Percentiles rank a stretch among this genome's conserved stretches.
Evolutionary conservation across 1,139 yeast species (phyloP).

Genomic region (Zygoascus sp.): DNA sequence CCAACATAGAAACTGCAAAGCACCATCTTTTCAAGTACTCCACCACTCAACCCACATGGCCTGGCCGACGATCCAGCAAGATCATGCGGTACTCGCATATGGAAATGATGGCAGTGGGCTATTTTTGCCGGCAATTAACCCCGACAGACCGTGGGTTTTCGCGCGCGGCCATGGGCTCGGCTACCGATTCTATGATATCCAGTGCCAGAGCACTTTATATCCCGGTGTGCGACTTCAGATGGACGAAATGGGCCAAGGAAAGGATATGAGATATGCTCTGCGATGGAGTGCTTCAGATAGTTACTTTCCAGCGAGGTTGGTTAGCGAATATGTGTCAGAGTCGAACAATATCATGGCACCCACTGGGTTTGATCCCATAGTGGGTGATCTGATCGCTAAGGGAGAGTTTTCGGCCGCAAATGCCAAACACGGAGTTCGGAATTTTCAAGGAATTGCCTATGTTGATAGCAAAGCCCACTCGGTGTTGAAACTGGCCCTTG

Average conservation of each 20-base stretch:
- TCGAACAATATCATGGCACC: conserved; percentile 14
- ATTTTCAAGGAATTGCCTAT: conserved; percentile 9
- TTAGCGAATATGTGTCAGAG: conserved; percentile 17
- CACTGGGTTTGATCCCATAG: conserved; percentile 21
- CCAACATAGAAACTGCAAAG: background rate
- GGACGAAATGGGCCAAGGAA: background rate
- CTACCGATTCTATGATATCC: conserved; percentile 16
- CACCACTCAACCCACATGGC: background rate
- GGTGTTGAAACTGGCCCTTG: conserved; percentile 2
- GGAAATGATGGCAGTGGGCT: conserved; percentile 26
- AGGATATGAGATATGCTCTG: background rate
- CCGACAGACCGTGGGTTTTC: conserved; percentile 24
- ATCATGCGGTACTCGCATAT: conserved; percentile 13
- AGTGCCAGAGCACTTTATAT: conserved; percentile 13
- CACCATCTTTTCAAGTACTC: background rate
- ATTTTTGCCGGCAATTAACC: conserved; percentile 19
- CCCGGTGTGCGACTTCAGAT: conserved; percentile 7
- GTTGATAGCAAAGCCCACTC: conserved; percentile 15
- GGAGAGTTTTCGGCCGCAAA: conserved; percentile 15
- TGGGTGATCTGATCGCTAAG: conserved; percentile 18
- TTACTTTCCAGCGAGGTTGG: conserved; percentile 15
- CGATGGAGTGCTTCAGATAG: conserved; percentile 14
- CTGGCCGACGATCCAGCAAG: conserved; percentile 1
- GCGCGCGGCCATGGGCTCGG: conserved; percentile 25
- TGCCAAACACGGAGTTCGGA: conserved; percentile 7